These are phyloP conservation scores for Rosellinia necatrix DNA, from an alignment of 2,329 filamentous ascomycete species.

Conservation along the genomic window DNA sequence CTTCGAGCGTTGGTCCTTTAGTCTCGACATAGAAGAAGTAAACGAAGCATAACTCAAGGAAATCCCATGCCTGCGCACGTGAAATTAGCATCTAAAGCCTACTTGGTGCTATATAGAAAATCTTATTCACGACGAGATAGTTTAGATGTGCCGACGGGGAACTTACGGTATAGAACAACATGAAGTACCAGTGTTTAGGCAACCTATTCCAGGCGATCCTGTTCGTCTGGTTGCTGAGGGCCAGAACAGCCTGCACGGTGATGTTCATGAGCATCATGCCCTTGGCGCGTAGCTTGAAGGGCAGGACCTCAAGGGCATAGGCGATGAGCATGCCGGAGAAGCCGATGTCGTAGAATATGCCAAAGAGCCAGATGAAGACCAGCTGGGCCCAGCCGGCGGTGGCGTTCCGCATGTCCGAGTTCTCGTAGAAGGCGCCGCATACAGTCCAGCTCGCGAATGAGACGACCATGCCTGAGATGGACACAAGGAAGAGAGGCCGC, in stretches of 20 bases:
- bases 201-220: constrained; percentile 65
- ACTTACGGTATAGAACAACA: constrained; percentile 65
- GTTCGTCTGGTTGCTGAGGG: constrained; percentile 67
- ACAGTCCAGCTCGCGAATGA: constrained; percentile 57
- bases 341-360: constrained; percentile 63
- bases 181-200: constrained; percentile 66
- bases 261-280: constrained; percentile 69
- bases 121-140: not conserved
- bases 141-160: not conserved
- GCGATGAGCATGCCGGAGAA: constrained; percentile 62
- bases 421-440: constrained; percentile 57
- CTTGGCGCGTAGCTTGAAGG: constrained; percentile 62
- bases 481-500: constrained; percentile 57
- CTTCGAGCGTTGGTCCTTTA: constrained; percentile 71
- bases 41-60: constrained; percentile 63
- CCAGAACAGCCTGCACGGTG: constrained; percentile 63
- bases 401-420: constrained; percentile 47
- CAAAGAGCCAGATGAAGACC: constrained; percentile 63
- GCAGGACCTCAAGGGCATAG: constrained; percentile 63
- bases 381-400: constrained; percentile 59
- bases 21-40: constrained; percentile 73
- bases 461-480: constrained; percentile 53
- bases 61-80: constrained; percentile 56
- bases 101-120: not conserved
- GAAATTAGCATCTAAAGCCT: constrained; percentile 8